These are phyloP conservation scores for Erucastrum elatum DNA, from an alignment of 345 rosid species.

Conservation along the genomic window DNA sequence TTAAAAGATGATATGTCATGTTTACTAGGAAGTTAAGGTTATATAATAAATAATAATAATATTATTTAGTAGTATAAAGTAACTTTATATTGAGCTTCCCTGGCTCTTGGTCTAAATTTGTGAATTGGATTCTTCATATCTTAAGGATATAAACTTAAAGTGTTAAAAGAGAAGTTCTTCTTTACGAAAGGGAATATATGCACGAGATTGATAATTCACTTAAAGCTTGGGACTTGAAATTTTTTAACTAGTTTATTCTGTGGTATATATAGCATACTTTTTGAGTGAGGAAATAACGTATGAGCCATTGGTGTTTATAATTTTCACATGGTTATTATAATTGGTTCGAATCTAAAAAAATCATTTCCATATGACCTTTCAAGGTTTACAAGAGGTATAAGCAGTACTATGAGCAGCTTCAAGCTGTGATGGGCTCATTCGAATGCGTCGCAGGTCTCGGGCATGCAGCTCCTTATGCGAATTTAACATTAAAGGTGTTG, in stretches of 20 bases:
- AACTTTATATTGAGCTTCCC: conserved; percentile 36
- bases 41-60: not conserved
- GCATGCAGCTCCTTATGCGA: conserved; percentile 81
- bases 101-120: conserved; percentile 27
- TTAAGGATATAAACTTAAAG: conserved; percentile 34
- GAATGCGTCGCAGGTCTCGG: conserved; percentile 82
- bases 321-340: not conserved
- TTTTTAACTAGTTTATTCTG: conserved; percentile 31
- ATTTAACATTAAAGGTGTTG: conserved; percentile 66
- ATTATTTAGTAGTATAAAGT: not conserved
- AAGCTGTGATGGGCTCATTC: conserved; percentile 72
- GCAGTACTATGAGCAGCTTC: conserved; percentile 82
- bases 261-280: conserved; percentile 24
- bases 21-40: not conserved
- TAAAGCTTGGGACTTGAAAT: not conserved
- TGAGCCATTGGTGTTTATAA: not conserved
- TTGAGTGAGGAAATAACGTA: conserved; percentile 1
- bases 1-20: not conserved
- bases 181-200: conserved; percentile 48
- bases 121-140: conserved; percentile 54
- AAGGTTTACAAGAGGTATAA: conserved; percentile 84
- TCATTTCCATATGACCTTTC: conserved; percentile 21
- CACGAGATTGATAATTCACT: conserved; percentile 13
- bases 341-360: conserved; percentile 14
- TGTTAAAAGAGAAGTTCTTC: conserved; percentile 47